A percentile compares a stretch with the other conserved stretches of the same genome.
phyloP scores from a whole-genome alignment of 305 asterid genomes.

The Ilex paraguariensis region DNA sequence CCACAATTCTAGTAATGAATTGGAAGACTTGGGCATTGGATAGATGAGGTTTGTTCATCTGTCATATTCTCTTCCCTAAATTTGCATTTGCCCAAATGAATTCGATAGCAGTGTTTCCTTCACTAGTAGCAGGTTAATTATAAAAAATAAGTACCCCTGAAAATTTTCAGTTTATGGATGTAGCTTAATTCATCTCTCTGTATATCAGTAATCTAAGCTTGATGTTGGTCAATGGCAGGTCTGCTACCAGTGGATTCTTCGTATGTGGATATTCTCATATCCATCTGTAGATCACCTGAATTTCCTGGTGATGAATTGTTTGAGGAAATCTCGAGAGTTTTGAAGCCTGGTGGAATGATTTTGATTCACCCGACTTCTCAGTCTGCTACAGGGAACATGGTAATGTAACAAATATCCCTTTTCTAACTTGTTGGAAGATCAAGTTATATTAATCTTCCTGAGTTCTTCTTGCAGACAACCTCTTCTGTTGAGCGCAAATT shows the following conservation, averaged over 20 bases:
- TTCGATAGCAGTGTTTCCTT: too few relatives aligned
- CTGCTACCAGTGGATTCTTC: constrained; percentile 48
- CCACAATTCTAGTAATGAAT: too few relatives aligned
- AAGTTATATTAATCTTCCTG: background rate
- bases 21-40: too few relatives aligned
- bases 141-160: background rate
- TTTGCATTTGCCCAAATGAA: too few relatives aligned
- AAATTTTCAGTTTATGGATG: background rate
- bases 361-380: constrained; percentile 38
- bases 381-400: constrained; percentile 32
- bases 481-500: constrained; percentile 65
- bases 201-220: constrained; percentile 2
- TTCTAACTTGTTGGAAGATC: constrained; percentile 6
- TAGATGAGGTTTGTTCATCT: too few relatives aligned
- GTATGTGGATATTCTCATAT: constrained; percentile 40
- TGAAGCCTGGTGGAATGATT: constrained; percentile 71
- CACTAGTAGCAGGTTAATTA: too few relatives aligned
- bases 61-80: too few relatives aligned
- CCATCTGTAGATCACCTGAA: constrained; percentile 47
- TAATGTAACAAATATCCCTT: constrained; percentile 11
- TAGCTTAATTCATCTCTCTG: background rate
- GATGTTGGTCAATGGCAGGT: constrained; percentile 34
- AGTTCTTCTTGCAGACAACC: constrained; percentile 38
- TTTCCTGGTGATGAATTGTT: constrained; percentile 50
- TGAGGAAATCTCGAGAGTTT: constrained; percentile 43